A percentile compares a stretch with the other conserved stretches of the same genome.
phyloP scores from a whole-genome alignment of 2,329 filamentous ascomycete genomes.

The Hypocreales sp. region DNA sequence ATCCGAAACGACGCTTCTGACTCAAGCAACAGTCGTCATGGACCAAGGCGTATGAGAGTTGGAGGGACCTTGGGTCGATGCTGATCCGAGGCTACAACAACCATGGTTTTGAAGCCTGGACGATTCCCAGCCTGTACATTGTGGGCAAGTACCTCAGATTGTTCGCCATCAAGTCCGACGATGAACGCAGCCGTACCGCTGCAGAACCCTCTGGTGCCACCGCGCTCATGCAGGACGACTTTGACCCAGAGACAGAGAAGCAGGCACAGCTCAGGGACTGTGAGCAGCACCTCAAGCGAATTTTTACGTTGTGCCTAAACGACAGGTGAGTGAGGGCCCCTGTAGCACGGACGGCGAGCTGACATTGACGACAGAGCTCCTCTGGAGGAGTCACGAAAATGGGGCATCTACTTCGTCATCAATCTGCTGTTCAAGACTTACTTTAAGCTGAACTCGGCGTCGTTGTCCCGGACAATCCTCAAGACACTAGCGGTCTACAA shows the following conservation, averaged over 20 bases:
- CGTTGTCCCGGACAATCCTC: slow-evolving; percentile 80
- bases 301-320: slow-evolving; percentile 79
- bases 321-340: slow-evolving; percentile 50
- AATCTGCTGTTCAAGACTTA: slow-evolving; percentile 97
- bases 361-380: slow-evolving; percentile 41
- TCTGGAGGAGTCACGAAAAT: slow-evolving; percentile 84
- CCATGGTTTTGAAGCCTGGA: slow-evolving; percentile 71
- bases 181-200: slow-evolving; percentile 34
- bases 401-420: slow-evolving; percentile 90
- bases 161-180: slow-evolving; percentile 85
- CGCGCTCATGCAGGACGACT: slow-evolving; percentile 58
- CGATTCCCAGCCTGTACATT: slow-evolving; percentile 77
- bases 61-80: slow-evolving; percentile 69
- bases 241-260: slow-evolving; percentile 60
- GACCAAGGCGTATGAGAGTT: slow-evolving; percentile 71
- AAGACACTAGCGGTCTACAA: slow-evolving; percentile 64
- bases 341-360: background rate
- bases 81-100: slow-evolving; percentile 72
- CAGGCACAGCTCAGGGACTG: slow-evolving; percentile 83
- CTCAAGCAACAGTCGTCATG: slow-evolving; percentile 46
- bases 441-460: slow-evolving; percentile 84
- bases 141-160: slow-evolving; percentile 73
- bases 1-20: too few relatives aligned
- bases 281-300: slow-evolving; percentile 75
- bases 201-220: slow-evolving; percentile 20